These are phyloP conservation scores for Erodium trifolium DNA, from an alignment of 441 rosid genomes.

Conservation along the genomic window DNA sequence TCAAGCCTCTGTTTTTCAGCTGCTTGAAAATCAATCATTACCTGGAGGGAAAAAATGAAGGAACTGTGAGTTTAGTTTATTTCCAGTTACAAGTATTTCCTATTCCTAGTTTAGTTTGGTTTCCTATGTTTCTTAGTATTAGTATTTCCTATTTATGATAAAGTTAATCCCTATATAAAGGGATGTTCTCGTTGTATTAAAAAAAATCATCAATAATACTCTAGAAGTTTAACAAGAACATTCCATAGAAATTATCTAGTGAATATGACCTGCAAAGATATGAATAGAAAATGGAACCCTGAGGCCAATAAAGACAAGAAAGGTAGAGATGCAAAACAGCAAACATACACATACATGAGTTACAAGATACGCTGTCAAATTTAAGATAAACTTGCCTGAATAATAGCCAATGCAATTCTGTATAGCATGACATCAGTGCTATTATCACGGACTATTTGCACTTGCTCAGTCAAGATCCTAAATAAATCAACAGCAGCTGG, in stretches of 20 bases:
- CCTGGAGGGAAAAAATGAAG: slow-evolving; percentile 36
- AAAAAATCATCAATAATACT: too few species aligned
- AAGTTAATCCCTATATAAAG: too few species aligned
- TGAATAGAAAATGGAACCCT: slow-evolving; percentile 3
- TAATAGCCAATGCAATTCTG: slow-evolving; percentile 87
- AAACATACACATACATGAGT: too few species aligned
- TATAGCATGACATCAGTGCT: slow-evolving; percentile 96
- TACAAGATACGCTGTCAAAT: slow-evolving; percentile 12
- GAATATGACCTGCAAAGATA: too few species aligned
- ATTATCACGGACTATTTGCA: slow-evolving; percentile 95
- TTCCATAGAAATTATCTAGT: neutral
- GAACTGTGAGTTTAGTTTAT: too few species aligned
- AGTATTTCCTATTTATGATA: too few species aligned
- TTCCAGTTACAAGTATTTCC: too few species aligned
- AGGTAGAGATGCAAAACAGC: too few species aligned
- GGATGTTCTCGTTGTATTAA: too few species aligned
- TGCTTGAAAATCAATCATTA: slow-evolving; percentile 97
- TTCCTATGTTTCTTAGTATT: too few species aligned
- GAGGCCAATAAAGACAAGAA: neutral
- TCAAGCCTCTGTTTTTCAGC: slow-evolving; percentile 84
- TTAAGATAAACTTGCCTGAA: slow-evolving; percentile 60
- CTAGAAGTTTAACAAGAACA: too few species aligned
- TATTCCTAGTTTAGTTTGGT: too few species aligned
- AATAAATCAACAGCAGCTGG: slow-evolving; percentile 99
- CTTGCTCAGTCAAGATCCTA: slow-evolving; percentile 98